Conservation (phyloP, 78 protist species). For the Dictyostelium capitatum region DNA sequence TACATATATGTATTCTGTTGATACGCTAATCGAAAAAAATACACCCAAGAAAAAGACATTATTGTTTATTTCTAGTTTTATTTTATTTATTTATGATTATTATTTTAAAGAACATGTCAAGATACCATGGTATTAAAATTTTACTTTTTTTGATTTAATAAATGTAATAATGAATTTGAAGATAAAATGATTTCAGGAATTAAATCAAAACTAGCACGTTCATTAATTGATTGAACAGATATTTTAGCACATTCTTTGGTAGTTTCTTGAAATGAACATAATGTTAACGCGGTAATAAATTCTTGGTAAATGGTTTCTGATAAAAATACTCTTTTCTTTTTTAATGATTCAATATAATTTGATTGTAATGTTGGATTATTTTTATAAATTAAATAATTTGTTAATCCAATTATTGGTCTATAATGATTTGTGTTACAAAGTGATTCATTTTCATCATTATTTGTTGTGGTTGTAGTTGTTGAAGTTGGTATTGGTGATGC, state of each 20-base stretch:
- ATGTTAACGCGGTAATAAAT: constrained; percentile 36
- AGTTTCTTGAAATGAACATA: constrained; percentile 73
- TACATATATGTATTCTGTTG: too few relatives aligned
- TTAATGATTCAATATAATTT: neutral
- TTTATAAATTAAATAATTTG: constrained; percentile 16
- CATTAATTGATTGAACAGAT: constrained; percentile 25
- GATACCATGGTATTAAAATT: too few relatives aligned
- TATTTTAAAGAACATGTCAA: too few relatives aligned
- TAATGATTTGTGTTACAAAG: neutral
- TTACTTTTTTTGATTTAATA: neutral
- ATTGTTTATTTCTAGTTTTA: too few relatives aligned
- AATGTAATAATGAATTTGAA: constrained; percentile 36
- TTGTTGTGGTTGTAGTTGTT: neutral
- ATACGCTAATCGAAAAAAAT: too few relatives aligned
- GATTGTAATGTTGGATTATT: neutral
- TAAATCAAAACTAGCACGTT: constrained; percentile 64
- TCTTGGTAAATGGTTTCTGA: constrained; percentile 41
- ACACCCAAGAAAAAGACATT: too few relatives aligned
- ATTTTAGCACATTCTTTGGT: constrained; percentile 41
- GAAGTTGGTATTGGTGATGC: neutral
- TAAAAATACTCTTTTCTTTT: constrained; percentile 43
- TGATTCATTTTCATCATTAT: neutral
- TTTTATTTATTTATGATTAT: too few relatives aligned
- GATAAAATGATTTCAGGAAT: constrained; percentile 58
- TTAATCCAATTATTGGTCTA: constrained; percentile 21